Evolutionary conservation across 1,284 basidiomycete species (phyloP), one percentile per base, ranked within the genome.

Genomic region (Ceratobasidium sp.): DNA sequence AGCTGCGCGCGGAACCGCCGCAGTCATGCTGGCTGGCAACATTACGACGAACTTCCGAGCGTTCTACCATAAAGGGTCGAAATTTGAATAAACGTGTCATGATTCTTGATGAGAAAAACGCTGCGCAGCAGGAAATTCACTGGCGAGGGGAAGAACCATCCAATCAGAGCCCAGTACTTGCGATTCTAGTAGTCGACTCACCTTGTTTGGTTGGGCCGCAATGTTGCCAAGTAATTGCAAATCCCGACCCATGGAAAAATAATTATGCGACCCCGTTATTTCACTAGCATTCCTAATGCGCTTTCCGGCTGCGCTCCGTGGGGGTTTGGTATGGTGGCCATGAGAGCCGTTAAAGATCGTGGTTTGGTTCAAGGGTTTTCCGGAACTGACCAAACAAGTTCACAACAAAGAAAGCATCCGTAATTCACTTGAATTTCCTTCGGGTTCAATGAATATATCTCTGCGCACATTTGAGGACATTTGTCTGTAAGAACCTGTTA

Each of bases 1-100:
- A 43, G 31, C 65, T 68, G 65, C 65, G 65, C 49, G 27, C n/a
- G 9, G 34, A 68, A 68, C 56, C 34, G 22, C 51, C 65, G 31
- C 65, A 68, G 65, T 24, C 22, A 19, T 49, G 31, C 29, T 65
- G 46, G 63, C 29, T 16, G 29, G 46, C 13, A 5, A 51, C 51
- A 54, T 56, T 34, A 27, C 49, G 53, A 66, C 48, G 4, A 22
- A 43, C 14, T 54, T 24, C 65, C 37, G 27, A 56, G 24, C 24
- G 29, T 29, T 56, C 27, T 13, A 3, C 49, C 27, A 31, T 24
- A 5, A 34, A 34, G 27, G 14, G 16, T 16, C 2, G 24, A 14
- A 13, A 56, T 56, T 56, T 27, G 24, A 34, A 56, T n/a, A 56
- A 56, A 37, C 34, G 9, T 37, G 34, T 37, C 34, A 9, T 37